These are phyloP conservation scores for Cardamine chenopodiifolia DNA, from an alignment of 345 rosid species.

Conservation along the genomic window DNA sequence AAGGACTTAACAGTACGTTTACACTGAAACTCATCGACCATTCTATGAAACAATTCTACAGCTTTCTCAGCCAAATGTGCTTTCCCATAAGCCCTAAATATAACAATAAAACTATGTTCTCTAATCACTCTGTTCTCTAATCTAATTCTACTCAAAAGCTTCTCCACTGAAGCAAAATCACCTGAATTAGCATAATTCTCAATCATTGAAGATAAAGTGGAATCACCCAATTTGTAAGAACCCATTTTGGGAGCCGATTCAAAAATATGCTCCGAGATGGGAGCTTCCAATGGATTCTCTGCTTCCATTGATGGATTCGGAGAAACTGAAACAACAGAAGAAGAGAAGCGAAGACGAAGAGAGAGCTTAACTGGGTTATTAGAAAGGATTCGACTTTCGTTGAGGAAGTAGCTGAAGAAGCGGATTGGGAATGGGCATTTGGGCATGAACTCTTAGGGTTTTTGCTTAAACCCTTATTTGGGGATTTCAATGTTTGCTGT, in stretches of 20 bases:
- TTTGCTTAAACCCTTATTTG: slow-evolving; percentile 39
- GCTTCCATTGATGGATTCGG: slow-evolving; percentile 29
- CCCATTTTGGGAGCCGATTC: slow-evolving; percentile 59
- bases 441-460: slow-evolving; percentile 45
- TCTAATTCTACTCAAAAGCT: slow-evolving; percentile 61
- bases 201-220: slow-evolving; percentile 71
- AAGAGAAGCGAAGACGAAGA: slow-evolving; percentile 29
- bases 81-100: slow-evolving; percentile 79
- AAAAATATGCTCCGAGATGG: slow-evolving; percentile 58
- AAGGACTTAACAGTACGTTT: slow-evolving; percentile 75
- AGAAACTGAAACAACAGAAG: slow-evolving; percentile 23
- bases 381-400: slow-evolving; percentile 39
- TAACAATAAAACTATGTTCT: slow-evolving; percentile 59
- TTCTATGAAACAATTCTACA: slow-evolving; percentile 62
- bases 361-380: slow-evolving; percentile 42
- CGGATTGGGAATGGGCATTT: slow-evolving; percentile 46
- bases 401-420: slow-evolving; percentile 24
- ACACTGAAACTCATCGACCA: slow-evolving; percentile 69
- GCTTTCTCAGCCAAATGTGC: slow-evolving; percentile 67
- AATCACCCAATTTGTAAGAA: slow-evolving; percentile 71
- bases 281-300: slow-evolving; percentile 40
- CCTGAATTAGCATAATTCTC: slow-evolving; percentile 56
- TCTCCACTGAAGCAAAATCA: slow-evolving; percentile 64
- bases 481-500: slow-evolving; percentile 12
- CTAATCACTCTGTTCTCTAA: slow-evolving; percentile 58